phyloP scores from a whole-genome alignment of 305 asterid genomes.

The Solanum hybrid region DNA sequence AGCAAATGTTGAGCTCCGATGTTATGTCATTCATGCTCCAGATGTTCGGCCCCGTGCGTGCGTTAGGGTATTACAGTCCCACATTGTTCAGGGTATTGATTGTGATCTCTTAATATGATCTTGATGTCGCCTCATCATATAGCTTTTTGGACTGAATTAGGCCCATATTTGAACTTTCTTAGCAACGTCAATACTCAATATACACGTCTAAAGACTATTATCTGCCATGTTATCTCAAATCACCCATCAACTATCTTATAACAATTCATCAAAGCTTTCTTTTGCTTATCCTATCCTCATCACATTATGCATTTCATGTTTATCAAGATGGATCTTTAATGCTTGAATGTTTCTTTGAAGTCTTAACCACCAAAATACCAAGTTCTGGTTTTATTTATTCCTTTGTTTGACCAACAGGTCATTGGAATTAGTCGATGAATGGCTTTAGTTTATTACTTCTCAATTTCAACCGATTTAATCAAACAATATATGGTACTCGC shows the following conservation, averaged over 20 bases:
- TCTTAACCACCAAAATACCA: neutral
- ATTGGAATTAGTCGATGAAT: neutral
- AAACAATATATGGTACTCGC: neutral
- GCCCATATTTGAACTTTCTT: neutral
- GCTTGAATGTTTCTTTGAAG: neutral
- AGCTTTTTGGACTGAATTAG: neutral
- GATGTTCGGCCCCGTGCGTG: neutral
- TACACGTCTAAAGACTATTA: neutral
- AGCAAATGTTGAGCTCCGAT: neutral
- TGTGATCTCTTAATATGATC: neutral
- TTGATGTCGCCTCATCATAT: neutral
- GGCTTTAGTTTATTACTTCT: neutral
- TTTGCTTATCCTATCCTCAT: neutral
- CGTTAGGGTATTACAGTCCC: neutral
- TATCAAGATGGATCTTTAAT: neutral
- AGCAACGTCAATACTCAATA: neutral
- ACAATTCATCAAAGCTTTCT: neutral
- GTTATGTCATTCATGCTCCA: neutral
- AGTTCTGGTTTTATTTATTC: neutral
- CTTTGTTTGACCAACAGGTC: slow-evolving; percentile 1
- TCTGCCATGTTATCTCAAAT: neutral
- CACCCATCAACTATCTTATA: neutral
- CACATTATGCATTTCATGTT: neutral
- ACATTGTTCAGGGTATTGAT: neutral
- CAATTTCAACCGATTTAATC: neutral